Conservation (phyloP, 441 rosid species). For the Sinapis alba region DNA sequence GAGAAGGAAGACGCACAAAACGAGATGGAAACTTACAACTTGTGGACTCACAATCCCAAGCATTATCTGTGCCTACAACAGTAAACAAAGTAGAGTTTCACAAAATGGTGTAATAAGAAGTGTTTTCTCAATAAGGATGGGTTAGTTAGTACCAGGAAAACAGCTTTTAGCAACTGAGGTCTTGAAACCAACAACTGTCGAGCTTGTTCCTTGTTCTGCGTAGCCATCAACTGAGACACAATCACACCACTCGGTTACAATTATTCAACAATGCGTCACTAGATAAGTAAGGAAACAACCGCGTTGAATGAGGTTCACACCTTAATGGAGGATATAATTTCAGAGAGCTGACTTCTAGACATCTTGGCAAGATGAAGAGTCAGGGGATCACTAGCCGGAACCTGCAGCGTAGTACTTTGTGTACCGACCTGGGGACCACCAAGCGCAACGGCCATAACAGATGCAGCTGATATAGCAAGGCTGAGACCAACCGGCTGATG, state of each 20-base stretch:
- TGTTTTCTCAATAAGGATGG: conserved; percentile 3
- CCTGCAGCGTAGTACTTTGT: conserved; percentile 55
- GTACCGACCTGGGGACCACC: conserved; percentile 72
- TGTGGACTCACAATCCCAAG: conserved; percentile 82
- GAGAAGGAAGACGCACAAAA: conserved; percentile 28
- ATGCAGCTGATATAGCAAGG: conserved; percentile 76
- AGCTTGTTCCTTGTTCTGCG: conserved; percentile 73
- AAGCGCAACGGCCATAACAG: conserved; percentile 75
- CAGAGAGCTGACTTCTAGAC: conserved; percentile 88
- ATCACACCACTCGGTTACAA: conserved; percentile 16
- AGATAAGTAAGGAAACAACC: conserved; percentile 13
- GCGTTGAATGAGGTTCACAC: conserved; percentile 44
- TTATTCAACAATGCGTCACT: not conserved
- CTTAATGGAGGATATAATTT: conserved; percentile 77
- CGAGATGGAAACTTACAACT: conserved; percentile 62
- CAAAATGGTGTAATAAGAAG: conserved; percentile 8
- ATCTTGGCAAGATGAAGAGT: conserved; percentile 86
- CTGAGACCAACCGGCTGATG: conserved; percentile 90
- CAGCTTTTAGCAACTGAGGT: conserved; percentile 83
- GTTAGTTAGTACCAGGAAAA: conserved; percentile 70
- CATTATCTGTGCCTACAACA: conserved; percentile 84
- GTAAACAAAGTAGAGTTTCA: conserved; percentile 18
- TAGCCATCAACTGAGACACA: conserved; percentile 63
- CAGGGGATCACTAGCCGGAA: conserved; percentile 76
- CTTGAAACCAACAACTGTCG: conserved; percentile 72